Conservation (phyloP, 1,284 basidiomycete genomes). For the Schizophyllum commune region DNA sequence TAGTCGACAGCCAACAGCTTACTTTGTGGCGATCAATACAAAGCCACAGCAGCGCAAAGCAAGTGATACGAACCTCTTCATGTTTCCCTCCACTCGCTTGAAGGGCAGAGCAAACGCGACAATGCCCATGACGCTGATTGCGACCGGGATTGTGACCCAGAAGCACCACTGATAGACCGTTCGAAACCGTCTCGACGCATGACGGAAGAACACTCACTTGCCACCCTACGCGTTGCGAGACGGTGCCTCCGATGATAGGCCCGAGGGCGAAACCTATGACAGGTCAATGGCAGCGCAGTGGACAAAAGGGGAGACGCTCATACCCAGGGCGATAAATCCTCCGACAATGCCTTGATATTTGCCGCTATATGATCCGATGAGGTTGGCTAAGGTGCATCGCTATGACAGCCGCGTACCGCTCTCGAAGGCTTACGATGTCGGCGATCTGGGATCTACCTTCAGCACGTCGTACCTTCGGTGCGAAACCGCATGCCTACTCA, state of each 20-base stretch:
- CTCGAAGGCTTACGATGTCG: constrained; percentile 54
- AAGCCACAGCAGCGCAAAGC: not conserved
- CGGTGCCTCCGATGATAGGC: constrained; percentile 50
- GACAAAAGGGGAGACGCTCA: constrained; percentile 11
- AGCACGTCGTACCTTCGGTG: not conserved
- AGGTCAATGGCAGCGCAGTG: constrained; percentile 6
- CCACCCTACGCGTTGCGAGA: constrained; percentile 56
- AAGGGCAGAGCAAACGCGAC: constrained; percentile 60
- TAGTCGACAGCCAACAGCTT: constrained; percentile 71
- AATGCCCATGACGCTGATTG: constrained; percentile 41
- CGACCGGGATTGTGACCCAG: constrained; percentile 61
- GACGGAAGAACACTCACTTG: constrained; percentile 29
- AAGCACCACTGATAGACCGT: constrained; percentile 44
- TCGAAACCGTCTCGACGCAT: too few relatives aligned
- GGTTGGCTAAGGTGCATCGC: not conserved
- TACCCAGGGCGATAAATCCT: constrained; percentile 36
- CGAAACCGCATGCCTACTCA: constrained; percentile 14
- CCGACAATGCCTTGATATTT: constrained; percentile 62
- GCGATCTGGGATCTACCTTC: constrained; percentile 18
- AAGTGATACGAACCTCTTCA: constrained; percentile 31
- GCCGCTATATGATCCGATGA: constrained; percentile 28
- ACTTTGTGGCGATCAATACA: constrained; percentile 18
- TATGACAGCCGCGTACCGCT: constrained; percentile 31
- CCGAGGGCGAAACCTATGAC: constrained; percentile 41
- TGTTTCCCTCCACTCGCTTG: constrained; percentile 53